Conservation (phyloP, 1,139 yeast species). For the Hemisphaericaspora xylofermentans region DNA sequence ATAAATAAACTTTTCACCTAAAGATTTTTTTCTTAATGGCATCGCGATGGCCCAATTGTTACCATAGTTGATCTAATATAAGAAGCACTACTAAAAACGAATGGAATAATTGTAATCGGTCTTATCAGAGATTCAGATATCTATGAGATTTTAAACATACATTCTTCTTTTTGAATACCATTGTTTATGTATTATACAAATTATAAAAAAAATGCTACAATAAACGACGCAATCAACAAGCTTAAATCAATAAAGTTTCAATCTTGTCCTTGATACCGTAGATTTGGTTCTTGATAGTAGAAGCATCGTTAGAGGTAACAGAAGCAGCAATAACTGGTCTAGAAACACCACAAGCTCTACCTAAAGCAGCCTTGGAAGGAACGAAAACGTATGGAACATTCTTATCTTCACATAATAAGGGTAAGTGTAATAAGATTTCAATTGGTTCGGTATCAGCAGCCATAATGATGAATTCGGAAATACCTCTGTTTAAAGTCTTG, state of each 20-base stretch:
- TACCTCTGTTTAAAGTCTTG: conserved; percentile 99
- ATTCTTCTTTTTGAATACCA: too few species aligned
- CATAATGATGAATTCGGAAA: conserved; percentile 98
- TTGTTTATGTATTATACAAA: background rate
- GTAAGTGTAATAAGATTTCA: conserved; percentile 96
- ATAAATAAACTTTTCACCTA: too few species aligned
- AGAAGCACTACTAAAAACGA: too few species aligned
- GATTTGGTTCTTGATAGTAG: conserved; percentile 95
- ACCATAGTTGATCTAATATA: too few species aligned
- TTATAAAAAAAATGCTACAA: conserved; percentile 2
- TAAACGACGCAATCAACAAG: background rate
- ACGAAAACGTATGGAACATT: conserved; percentile 99
- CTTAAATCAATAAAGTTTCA: conserved; percentile 90
- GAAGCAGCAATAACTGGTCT: conserved; percentile 99
- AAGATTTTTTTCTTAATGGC: too few species aligned
- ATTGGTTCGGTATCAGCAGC: conserved; percentile 99
- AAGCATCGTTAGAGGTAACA: conserved; percentile 97
- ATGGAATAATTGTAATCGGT: too few species aligned
- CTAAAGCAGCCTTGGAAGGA: conserved; percentile 97
- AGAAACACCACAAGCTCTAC: conserved; percentile 99
- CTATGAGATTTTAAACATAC: too few species aligned
- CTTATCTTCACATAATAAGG: conserved; percentile 97
- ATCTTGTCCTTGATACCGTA: conserved; percentile 98
- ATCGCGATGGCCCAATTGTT: too few species aligned
- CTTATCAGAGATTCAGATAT: too few species aligned